These are phyloP conservation scores for Tolypocladium pustulatum DNA, from an alignment of 2,329 filamentous ascomycete genomes.

Conservation along the genomic window DNA sequence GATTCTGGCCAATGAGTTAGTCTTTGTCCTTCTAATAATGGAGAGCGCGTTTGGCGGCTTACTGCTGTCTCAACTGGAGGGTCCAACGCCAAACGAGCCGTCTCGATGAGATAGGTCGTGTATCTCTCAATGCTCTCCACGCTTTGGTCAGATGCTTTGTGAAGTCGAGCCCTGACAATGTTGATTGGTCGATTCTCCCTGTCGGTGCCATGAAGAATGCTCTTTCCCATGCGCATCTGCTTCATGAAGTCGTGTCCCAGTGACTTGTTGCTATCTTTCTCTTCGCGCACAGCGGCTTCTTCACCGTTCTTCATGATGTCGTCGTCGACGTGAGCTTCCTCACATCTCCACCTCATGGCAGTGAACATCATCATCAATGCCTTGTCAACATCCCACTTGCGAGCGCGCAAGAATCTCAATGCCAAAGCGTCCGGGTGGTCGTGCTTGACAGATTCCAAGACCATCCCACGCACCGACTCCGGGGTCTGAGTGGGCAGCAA, in stretches of 20 bases:
- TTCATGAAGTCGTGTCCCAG: constrained; percentile 65
- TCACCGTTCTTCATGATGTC: constrained; percentile 77
- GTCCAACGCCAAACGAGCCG: constrained; percentile 68
- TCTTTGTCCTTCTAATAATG: not conserved
- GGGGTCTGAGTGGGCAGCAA: constrained; percentile 68
- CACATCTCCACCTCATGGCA: constrained; percentile 82
- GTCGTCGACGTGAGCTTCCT: constrained; percentile 82
- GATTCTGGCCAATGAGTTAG: constrained; percentile 44
- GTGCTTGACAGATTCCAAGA: constrained; percentile 93
- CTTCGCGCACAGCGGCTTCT: constrained; percentile 48
- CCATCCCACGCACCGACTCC: constrained; percentile 66
- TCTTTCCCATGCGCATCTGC: constrained; percentile 85
- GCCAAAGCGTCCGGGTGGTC: constrained; percentile 84
- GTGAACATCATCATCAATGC: constrained; percentile 90
- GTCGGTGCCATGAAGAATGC: constrained; percentile 80
- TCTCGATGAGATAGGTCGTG: constrained; percentile 91
- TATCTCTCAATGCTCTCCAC: constrained; percentile 76
- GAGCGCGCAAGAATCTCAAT: constrained; percentile 73
- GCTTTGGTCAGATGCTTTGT: constrained; percentile 71
- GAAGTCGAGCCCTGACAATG: constrained; percentile 71
- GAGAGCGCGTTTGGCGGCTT: constrained; percentile 29
- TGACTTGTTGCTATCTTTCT: constrained; percentile 51
- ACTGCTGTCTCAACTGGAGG: constrained; percentile 85
- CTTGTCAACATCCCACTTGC: constrained; percentile 95
- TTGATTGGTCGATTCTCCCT: constrained; percentile 79